Percentiles rank a stretch among this genome's conserved stretches.
phyloP scores from a whole-genome alignment of 805 yeast species.

The Ogataea siamensis region DNA sequence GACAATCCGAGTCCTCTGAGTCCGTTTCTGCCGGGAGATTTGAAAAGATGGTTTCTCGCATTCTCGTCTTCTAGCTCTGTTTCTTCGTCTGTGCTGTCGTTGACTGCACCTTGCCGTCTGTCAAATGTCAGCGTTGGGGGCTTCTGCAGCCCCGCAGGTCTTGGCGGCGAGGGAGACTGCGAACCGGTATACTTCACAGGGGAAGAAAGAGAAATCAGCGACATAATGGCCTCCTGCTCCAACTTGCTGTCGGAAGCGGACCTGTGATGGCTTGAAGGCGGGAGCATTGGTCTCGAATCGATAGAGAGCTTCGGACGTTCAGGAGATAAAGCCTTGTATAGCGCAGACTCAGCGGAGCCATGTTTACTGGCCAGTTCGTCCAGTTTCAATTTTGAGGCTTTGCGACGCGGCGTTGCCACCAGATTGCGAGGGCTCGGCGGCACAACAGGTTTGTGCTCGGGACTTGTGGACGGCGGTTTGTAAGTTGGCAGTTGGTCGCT shows the following conservation, averaged over 20 bases:
- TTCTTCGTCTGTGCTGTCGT: slow-evolving; percentile 19
- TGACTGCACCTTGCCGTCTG: slow-evolving; percentile 2
- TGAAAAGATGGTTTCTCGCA: not conserved
- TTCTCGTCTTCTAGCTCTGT: slow-evolving; percentile 21
- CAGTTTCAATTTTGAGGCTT: slow-evolving; percentile 23
- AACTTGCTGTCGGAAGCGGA: slow-evolving; percentile 28
- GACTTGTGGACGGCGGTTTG: slow-evolving; percentile 5
- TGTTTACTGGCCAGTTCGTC: slow-evolving; percentile 31
- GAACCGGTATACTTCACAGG: slow-evolving; percentile 40
- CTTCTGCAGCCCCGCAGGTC: slow-evolving; percentile 8
- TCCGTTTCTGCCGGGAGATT: slow-evolving; percentile 5
- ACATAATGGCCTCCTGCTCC: slow-evolving; percentile 56
- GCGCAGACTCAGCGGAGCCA: slow-evolving; percentile 28
- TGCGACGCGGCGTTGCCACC: slow-evolving; percentile 13
- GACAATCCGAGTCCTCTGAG: slow-evolving; percentile 20
- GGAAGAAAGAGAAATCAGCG: slow-evolving; percentile 54
- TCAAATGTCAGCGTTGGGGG: slow-evolving; percentile 13
- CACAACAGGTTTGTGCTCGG: slow-evolving; percentile 4
- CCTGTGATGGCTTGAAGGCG: slow-evolving; percentile 11
- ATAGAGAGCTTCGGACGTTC: slow-evolving; percentile 19
- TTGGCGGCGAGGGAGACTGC: slow-evolving; percentile 22
- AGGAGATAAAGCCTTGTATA: slow-evolving; percentile 27
- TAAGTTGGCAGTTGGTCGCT: slow-evolving; percentile 26
- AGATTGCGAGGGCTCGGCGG: slow-evolving; percentile 9
- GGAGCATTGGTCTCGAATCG: slow-evolving; percentile 11